phyloP scores from a whole-genome alignment of 768 basidiomycete species.

The Trametes coccinea region DNA sequence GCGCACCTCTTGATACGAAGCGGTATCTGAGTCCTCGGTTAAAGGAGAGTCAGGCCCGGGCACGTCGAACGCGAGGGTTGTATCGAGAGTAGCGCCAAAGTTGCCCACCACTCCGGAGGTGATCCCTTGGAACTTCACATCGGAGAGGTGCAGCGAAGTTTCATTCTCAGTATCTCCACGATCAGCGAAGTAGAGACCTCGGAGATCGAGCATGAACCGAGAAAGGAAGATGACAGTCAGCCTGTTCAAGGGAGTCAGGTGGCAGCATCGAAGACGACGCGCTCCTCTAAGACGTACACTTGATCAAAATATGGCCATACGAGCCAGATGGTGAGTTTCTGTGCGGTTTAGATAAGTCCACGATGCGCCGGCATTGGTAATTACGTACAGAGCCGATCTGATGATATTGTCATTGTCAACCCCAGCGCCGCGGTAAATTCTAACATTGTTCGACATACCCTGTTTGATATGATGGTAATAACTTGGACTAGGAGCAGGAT shows the following conservation, averaged over 20 bases:
- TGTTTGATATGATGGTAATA: conserved; percentile 2
- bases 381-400: not conserved
- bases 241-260: not conserved
- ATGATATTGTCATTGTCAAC: not conserved
- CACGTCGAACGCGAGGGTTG: not conserved
- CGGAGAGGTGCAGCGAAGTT: conserved; percentile 3
- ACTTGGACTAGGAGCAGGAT: conserved; percentile 9
- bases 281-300: not conserved
- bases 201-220: conserved; percentile 11
- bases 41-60: not conserved
- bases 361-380: not conserved
- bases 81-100: conserved; percentile 5
- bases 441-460: not conserved
- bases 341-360: not conserved
- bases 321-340: conserved; percentile 4
- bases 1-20: not conserved
- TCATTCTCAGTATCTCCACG: not conserved
- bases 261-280: not conserved
- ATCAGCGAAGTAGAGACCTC: conserved; percentile 4
- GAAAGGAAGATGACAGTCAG: conserved; percentile 9
- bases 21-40: not conserved
- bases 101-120: conserved; percentile 8
- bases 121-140: conserved; percentile 3
- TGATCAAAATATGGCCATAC: conserved; percentile 9
- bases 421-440: not conserved